Percentiles rank a stretch among this genome's conserved stretches.
These are phyloP conservation scores for Flueggea neowawraea DNA, from an alignment of 441 rosid species.

Conservation along the genomic window DNA sequence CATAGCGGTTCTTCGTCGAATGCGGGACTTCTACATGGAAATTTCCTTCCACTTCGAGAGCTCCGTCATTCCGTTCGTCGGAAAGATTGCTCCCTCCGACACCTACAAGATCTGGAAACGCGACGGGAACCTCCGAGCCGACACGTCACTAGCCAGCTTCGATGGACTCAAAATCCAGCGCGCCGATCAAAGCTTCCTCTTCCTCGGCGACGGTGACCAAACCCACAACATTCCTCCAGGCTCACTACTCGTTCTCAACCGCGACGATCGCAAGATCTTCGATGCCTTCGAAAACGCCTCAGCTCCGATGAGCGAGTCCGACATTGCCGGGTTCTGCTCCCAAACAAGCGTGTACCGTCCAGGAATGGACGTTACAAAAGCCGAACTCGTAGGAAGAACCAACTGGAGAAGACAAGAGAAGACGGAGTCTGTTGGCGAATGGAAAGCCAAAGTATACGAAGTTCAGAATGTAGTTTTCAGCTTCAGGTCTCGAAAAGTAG, in stretches of 20 bases:
- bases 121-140: slow-evolving; percentile 85
- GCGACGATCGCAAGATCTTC: slow-evolving; percentile 54
- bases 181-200: slow-evolving; percentile 85
- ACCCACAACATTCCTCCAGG: slow-evolving; percentile 54
- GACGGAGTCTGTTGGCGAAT: slow-evolving; percentile 70
- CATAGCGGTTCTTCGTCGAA: slow-evolving; percentile 62
- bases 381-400: slow-evolving; percentile 63
- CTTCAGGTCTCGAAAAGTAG: slow-evolving; percentile 65
- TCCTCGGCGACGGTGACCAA: slow-evolving; percentile 77
- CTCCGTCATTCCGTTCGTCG: slow-evolving; percentile 91
- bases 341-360: slow-evolving; percentile 81
- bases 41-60: slow-evolving; percentile 93
- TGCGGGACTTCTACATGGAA: slow-evolving; percentile 98
- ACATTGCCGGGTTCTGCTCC: slow-evolving; percentile 47
- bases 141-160: slow-evolving; percentile 83
- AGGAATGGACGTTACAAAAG: slow-evolving; percentile 88
- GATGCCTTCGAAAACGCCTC: slow-evolving; percentile 83
- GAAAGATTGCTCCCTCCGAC: slow-evolving; percentile 90
- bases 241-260: slow-evolving; percentile 68
- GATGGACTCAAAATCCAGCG: slow-evolving; percentile 85
- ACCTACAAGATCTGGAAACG: slow-evolving; percentile 96
- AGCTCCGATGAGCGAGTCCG: slow-evolving; percentile 68
- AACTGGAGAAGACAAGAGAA: slow-evolving; percentile 88
- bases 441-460: slow-evolving; percentile 86
- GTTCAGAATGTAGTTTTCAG: slow-evolving; percentile 76